phyloP scores from a whole-genome alignment of 495 filamentous ascomycete species.

The Usnea hakonensis region DNA sequence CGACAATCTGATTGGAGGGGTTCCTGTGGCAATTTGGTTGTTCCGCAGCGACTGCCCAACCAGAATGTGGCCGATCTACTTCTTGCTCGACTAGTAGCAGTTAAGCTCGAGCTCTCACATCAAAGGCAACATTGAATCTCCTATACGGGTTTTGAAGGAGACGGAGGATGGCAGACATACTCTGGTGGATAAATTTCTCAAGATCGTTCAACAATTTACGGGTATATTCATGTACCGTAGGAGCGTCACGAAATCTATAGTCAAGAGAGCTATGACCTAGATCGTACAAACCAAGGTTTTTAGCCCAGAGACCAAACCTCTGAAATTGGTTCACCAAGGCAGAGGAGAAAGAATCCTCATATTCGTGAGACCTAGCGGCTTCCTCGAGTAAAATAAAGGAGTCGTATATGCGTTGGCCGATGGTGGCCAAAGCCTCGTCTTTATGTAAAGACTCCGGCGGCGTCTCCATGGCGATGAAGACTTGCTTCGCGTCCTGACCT shows the following conservation, averaged over 20 bases:
- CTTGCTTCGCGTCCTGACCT: too few relatives aligned
- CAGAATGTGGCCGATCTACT: background rate
- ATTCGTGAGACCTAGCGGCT: background rate
- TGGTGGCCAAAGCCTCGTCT: background rate
- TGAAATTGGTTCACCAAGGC: conserved; percentile 13
- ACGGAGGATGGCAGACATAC: conserved; percentile 1
- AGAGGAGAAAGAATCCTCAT: background rate
- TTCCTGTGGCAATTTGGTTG: too few relatives aligned
- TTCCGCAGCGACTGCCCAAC: background rate
- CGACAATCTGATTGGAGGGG: background rate
- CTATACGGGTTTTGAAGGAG: background rate
- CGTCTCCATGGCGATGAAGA: too few relatives aligned
- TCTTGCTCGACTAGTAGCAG: background rate
- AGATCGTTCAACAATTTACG: conserved; percentile 6
- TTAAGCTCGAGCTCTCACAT: too few relatives aligned
- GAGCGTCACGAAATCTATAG: conserved; percentile 24
- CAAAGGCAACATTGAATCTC: too few relatives aligned
- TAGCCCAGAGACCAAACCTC: conserved; percentile 25
- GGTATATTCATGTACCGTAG: conserved; percentile 5
- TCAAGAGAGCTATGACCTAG: conserved; percentile 27
- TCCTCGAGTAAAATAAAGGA: background rate
- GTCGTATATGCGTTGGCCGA: background rate
- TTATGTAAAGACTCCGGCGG: too few relatives aligned
- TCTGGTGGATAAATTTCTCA: background rate
- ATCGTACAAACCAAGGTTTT: conserved; percentile 22